Percentiles rank a stretch among this genome's conserved stretches.
phyloP scores from a whole-genome alignment of 2,329 filamentous ascomycete genomes.

The Cladorrhinum sp. region DNA sequence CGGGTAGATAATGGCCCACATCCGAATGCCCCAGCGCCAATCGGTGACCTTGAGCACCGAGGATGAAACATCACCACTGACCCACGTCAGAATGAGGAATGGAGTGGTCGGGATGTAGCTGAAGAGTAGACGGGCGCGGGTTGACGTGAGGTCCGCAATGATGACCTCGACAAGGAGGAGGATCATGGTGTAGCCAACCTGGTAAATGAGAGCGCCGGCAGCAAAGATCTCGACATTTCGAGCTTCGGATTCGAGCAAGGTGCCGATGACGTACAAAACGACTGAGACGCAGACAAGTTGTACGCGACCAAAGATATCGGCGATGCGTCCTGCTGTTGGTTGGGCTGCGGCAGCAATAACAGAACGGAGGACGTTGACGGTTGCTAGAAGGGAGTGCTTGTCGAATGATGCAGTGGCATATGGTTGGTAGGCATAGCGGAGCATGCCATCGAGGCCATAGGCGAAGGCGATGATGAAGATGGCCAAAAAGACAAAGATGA shows the following conservation, averaged over 20 bases:
- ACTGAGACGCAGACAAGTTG: conserved; percentile 57
- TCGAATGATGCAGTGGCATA: conserved; percentile 49
- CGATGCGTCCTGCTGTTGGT: conserved; percentile 57
- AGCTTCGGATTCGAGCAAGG: conserved; percentile 54
- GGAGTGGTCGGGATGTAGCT: conserved; percentile 60
- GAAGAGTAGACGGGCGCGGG: conserved; percentile 61
- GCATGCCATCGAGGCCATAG: conserved; percentile 58
- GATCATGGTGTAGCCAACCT: conserved; percentile 61
- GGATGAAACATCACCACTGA: conserved; percentile 54
- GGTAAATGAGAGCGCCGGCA: conserved; percentile 59
- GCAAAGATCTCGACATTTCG: conserved; percentile 49
- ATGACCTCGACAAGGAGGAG: conserved; percentile 63
- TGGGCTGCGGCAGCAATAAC: conserved; percentile 59
- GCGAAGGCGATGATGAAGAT: conserved; percentile 63
- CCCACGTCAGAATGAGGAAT: conserved; percentile 64
- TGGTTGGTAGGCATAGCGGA: conserved; percentile 56
- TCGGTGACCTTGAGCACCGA: conserved; percentile 47
- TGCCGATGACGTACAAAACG: conserved; percentile 58
- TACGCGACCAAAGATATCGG: conserved; percentile 61
- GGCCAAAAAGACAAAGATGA: conserved; percentile 55
- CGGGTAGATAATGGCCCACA: conserved; percentile 63
- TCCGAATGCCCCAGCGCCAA: conserved; percentile 64
- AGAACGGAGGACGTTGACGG: conserved; percentile 55
- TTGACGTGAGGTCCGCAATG: conserved; percentile 61
- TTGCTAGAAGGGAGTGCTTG: conserved; percentile 54